A percentile compares a stretch with the other conserved stretches of the same genome.
phyloP scores from a whole-genome alignment of 1,284 basidiomycete genomes.

The Ceratobasidium sp. region DNA sequence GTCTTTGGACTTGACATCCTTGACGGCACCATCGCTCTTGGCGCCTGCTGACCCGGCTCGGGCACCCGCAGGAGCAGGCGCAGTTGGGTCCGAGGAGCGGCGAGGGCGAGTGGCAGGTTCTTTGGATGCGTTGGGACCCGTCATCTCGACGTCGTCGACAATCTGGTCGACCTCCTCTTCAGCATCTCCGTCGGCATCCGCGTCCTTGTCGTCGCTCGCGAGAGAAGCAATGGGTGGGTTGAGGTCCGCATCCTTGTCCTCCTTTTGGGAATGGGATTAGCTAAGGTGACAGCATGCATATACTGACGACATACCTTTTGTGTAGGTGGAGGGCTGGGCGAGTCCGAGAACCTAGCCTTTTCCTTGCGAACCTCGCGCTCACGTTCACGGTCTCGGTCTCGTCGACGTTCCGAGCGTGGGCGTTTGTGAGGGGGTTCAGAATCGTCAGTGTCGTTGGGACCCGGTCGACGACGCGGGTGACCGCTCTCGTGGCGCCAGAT shows the following conservation, averaged over 20 bases:
- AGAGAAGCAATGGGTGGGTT: conserved; percentile 27
- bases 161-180: conserved; percentile 66
- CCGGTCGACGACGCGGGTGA: conserved; percentile 10
- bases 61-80: background rate
- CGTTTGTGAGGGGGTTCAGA: conserved; percentile 25
- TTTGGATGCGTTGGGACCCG: background rate
- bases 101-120: background rate
- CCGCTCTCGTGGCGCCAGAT: conserved; percentile 36
- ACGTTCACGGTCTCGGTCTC: conserved; percentile 14
- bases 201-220: conserved; percentile 59
- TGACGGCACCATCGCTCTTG: conserved; percentile 12
- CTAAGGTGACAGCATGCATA: background rate
- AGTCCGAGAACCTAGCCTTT: conserved; percentile 20
- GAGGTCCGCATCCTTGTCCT: conserved; percentile 2
- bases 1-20: conserved; percentile 19
- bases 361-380: conserved; percentile 31
- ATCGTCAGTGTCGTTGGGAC: conserved; percentile 14
- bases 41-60: conserved; percentile 9
- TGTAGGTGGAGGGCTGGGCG: conserved; percentile 24
- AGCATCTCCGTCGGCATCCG: conserved; percentile 55
- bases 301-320: conserved; percentile 13
- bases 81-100: background rate
- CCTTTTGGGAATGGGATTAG: background rate
- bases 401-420: conserved; percentile 6
- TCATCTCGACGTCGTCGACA: conserved; percentile 62